Base-by-base conservation (phyloP, 2,329 filamentous ascomycete genomes). In the Epichloe uncinata region DNA sequence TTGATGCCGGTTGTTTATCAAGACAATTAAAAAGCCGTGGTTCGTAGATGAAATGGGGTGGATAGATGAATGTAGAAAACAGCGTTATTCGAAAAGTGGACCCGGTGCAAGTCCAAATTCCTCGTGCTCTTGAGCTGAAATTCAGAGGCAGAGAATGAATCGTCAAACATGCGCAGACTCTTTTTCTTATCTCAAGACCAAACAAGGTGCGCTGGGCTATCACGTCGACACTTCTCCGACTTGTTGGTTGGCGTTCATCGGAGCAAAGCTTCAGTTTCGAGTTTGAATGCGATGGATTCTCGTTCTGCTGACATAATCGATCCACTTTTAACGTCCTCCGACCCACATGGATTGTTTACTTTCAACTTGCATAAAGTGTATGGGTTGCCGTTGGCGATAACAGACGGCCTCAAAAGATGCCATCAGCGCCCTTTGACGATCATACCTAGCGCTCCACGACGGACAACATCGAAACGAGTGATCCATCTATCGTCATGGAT, bases 401-500 rank as follows among this genome's bases (percentile, higher is more conserved):
- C 50, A 35, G 42, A 46, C 40, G 33, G 45, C 30, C 47, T 47
- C 33, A 43, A 48, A 35, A 48, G 50, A 36, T 37, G 16, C 36
- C 26, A 36, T 7, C 41, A 40, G 26, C 35, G 37, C 41, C 50
- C 36, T 33, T 26, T 36, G 46, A 45, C 18, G 12, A 18, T 48
- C 40, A 36, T 26, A 37, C 26, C 40, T 30, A 22, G 45, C 45
- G 20, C 45, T 47, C 11, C 5, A 22, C 8, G n/a, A 33, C 15
- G 6, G n/a, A 47, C 22, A 38, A 38, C 15, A 42, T 34, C 45
- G n/a, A 6, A 12, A 41, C 35, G 12, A n/a, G 26, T 42, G 22
- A 15, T 11, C 9, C 16, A 5, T 37, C 30, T 18, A 34, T 13
- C 35, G 55, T 49, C 56, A 80, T 77, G 72, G 71, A 78, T 49